Percentiles rank a stretch among this genome's conserved stretches.
These are phyloP conservation scores for Lactarius deliciosus DNA, from an alignment of 768 basidiomycete species.

Conservation along the genomic window DNA sequence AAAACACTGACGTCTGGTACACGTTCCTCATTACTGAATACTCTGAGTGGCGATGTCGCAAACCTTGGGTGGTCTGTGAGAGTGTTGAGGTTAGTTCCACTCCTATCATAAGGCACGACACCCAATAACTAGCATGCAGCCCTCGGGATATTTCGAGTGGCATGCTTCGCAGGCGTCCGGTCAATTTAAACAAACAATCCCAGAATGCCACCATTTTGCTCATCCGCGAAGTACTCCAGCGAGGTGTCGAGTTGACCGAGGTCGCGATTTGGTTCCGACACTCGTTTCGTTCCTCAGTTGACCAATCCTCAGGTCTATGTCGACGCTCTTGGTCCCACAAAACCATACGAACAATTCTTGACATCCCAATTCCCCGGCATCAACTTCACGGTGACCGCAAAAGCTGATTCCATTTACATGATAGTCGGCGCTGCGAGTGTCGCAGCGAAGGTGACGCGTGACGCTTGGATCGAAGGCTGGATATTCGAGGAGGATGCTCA, in stretches of 20 bases:
- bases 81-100: conserved; percentile 39
- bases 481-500: conserved; percentile 59
- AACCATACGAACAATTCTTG: conserved; percentile 82
- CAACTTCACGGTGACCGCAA: conserved; percentile 82
- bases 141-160: conserved; percentile 89
- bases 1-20: conserved; percentile 80
- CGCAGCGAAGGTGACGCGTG: conserved; percentile 96
- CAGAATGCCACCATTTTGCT: conserved; percentile 88
- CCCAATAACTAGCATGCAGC: conserved; percentile 42
- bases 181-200: conserved; percentile 85
- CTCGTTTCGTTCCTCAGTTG: neutral
- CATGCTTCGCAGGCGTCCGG: conserved; percentile 83
- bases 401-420: conserved; percentile 95
- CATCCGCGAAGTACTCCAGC: conserved; percentile 80
- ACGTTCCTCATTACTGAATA: conserved; percentile 61
- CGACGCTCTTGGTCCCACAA: conserved; percentile 88
- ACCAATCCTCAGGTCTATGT: conserved; percentile 71
- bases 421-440: conserved; percentile 97
- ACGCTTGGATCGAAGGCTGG: conserved; percentile 88
- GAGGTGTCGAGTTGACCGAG: conserved; percentile 77
- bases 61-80: conserved; percentile 83
- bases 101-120: neutral
- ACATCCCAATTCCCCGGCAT: conserved; percentile 80
- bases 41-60: conserved; percentile 64
- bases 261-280: conserved; percentile 39